Evolutionary conservation across 768 basidiomycete species (phyloP).

Genomic region (Crucibulum laeve): DNA sequence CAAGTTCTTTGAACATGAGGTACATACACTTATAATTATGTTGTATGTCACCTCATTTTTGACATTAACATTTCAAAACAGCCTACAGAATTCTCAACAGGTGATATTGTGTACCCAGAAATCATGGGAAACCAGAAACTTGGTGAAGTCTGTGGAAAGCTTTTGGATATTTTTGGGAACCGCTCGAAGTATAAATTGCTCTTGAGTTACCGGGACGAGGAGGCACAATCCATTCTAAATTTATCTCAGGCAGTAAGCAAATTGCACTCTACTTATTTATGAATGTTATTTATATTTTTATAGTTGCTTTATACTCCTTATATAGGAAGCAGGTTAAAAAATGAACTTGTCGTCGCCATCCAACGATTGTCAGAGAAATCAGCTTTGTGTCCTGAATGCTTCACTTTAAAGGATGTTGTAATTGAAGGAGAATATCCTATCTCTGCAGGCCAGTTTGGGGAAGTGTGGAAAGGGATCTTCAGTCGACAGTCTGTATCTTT

Average conservation of each 20-base stretch:
- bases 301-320: background rate
- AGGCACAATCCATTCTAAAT: background rate
- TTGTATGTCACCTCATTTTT: too few relatives aligned
- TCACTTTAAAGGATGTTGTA: constrained; percentile 3
- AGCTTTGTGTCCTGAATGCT: constrained; percentile 2
- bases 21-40: too few relatives aligned
- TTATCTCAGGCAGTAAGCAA: background rate
- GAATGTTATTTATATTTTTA: background rate
- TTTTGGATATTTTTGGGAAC: background rate
- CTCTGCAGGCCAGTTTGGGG: constrained; percentile 5
- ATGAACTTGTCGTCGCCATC: background rate
- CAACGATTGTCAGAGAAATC: constrained; percentile 1
- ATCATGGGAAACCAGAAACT: too few relatives aligned
- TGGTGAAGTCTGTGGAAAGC: background rate
- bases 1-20: too few relatives aligned
- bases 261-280: background rate
- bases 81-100: too few relatives aligned
- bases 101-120: background rate
- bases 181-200: background rate
- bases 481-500: background rate
- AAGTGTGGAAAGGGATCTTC: constrained; percentile 3
- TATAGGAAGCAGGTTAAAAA: background rate
- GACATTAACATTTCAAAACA: too few relatives aligned
- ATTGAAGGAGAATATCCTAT: background rate
- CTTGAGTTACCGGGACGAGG: background rate